Base-by-base conservation (phyloP, 2,329 filamentous ascomycete species). In the Verticillium nonalfalfae region DNA sequence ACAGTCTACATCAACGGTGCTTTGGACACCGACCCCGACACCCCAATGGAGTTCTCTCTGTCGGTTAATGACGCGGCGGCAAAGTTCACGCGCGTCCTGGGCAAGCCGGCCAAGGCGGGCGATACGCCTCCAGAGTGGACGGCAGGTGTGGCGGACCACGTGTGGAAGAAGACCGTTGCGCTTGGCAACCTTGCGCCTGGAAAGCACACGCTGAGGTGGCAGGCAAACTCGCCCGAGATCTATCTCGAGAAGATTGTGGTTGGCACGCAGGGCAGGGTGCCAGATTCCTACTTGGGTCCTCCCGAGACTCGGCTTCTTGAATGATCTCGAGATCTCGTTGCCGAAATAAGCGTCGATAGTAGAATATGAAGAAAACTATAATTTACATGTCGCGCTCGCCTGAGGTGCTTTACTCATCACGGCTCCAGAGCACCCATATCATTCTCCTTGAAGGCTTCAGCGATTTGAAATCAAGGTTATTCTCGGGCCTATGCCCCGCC, bases 11-110 rank as follows among this genome's bases (percentile, higher is more conserved):
- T 73, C 62, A 72, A 67, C 55, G 66, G 64, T 7, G 68, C 76
- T 0, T 73, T 82, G 7, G 82, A 84, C 65, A 77, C 79, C 15
- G 76, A 81, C 62, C 80, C 81, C 1, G 71, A 73, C 38, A 71
- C 75, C 0, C 78, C 75, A 1, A 77, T 84, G 65, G 73, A 71
- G 4, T 83, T 80, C 63, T 78, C 81, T 3, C 73, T 81, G 4
- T 73, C 76, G 1, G 40, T 38, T 3, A 18, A 18, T 9, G 72
- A 77, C 40, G 69, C 72, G 9, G 67, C 74, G 38, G 68, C 64
- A 1, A 68, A 68, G n/a, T 68, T 67, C 39, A 66, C 66, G 1
- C 62, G 69, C 2, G 58, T 73, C 7, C 62, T 78, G 2, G 70
- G 76, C 3, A 71, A 78, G 56, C 78, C 76, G 31, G 74, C 79